These are phyloP conservation scores for Backusella australiensis DNA, from an alignment of 192 early-diverging fungal genomes.

Conservation along the genomic window DNA sequence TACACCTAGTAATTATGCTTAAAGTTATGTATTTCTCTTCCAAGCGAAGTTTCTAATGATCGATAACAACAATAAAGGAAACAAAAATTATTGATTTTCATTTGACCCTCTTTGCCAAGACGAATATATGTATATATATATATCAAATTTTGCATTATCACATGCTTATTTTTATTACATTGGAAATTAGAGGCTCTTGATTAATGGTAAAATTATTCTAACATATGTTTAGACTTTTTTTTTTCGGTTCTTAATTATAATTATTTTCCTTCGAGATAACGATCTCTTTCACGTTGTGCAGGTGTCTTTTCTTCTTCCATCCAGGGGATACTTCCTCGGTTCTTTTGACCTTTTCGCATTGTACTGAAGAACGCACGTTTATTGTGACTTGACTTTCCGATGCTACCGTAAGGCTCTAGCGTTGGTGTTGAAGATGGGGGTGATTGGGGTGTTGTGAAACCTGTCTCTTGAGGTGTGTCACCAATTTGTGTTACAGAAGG, in stretches of 20 bases:
- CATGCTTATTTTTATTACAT: conserved; percentile 6
- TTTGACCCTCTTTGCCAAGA: not conserved
- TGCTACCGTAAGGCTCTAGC: not conserved
- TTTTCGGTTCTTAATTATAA: not conserved
- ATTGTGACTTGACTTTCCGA: not conserved
- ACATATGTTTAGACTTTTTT: not conserved
- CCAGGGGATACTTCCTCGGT: conserved; percentile 16
- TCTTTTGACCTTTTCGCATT: conserved; percentile 14
- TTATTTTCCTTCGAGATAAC: conserved; percentile 16
- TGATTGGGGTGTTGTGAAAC: not conserved
- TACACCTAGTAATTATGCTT: not conserved
- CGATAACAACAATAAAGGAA: not conserved
- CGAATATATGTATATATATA: not conserved
- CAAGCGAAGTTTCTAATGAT: not conserved
- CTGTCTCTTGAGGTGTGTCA: not conserved
- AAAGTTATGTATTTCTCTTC: not conserved
- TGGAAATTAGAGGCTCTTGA: not conserved
- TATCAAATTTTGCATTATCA: not conserved
- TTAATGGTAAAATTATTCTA: not conserved
- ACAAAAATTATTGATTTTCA: not conserved
- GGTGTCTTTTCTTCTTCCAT: conserved; percentile 13
- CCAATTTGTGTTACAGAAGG: conserved; percentile 1
- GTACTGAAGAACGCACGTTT: conserved; percentile 11
- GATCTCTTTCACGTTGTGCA: conserved; percentile 22
- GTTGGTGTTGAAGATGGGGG: not conserved